Conservation (phyloP, 2,329 filamentous ascomycete genomes). For the Fusarium continuum region DNA sequence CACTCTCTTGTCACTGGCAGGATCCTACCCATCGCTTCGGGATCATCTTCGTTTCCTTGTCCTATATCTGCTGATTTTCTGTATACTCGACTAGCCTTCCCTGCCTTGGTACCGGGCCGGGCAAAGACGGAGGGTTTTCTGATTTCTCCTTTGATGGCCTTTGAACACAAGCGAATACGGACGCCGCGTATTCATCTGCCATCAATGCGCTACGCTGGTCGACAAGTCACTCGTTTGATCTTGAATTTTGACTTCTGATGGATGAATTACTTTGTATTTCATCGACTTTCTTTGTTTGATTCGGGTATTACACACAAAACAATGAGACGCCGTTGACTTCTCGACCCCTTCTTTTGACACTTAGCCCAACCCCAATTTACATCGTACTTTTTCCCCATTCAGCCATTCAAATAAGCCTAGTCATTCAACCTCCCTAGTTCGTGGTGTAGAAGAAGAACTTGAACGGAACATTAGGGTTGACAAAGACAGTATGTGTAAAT, state of each 20-base stretch:
- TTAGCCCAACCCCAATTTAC: not conserved
- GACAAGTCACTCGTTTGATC: not conserved
- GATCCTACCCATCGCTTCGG: not conserved
- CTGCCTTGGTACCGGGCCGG: not conserved
- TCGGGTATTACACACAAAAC: slow-evolving; percentile 15
- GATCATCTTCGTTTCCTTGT: not conserved
- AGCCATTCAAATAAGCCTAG: slow-evolving; percentile 19
- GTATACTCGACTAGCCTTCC: slow-evolving; percentile 17
- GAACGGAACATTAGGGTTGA: slow-evolving; percentile 1
- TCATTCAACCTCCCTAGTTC: slow-evolving; percentile 5
- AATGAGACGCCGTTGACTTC: slow-evolving; percentile 27
- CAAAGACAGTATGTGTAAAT: not conserved
- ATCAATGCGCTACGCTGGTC: too few species aligned
- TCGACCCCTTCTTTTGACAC: not conserved
- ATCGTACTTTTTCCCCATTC: slow-evolving; percentile 25
- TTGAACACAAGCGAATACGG: slow-evolving; percentile 22
- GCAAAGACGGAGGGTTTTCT: not conserved
- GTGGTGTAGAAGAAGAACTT: not conserved
- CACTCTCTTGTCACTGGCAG: not conserved
- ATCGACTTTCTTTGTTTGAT: slow-evolving; percentile 15
- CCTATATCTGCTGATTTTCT: slow-evolving; percentile 18
- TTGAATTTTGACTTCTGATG: too few species aligned
- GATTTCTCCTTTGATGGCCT: not conserved
- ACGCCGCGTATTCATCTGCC: not conserved
- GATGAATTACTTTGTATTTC: slow-evolving; percentile 13